Evolutionary conservation across 2,329 filamentous ascomycete species (phyloP), one percentile per base, ranked within the genome.

Genomic region (Gnomoniopsis smithogilvyi): DNA sequence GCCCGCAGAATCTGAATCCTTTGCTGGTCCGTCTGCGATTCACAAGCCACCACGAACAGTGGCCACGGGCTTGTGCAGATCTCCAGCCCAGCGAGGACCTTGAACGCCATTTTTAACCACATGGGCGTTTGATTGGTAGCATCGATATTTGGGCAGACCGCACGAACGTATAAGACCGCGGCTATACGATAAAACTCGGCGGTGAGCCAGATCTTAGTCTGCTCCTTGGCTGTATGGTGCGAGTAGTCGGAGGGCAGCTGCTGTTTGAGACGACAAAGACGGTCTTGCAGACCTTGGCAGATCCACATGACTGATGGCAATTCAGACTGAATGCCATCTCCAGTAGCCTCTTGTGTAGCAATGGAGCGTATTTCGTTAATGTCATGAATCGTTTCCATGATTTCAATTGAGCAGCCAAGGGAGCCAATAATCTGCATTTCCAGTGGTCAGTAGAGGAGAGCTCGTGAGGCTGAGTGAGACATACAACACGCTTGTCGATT

Each of bases 181-280:
- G 77, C 79, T 21, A 81, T 71, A 6, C 78, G 75, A 61, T 81
- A 82, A n/a, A 81, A 72, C 65, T 81, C 78, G 11, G 79, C 78
- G 3, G 79, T 81, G 43, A 72, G 70, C 12, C 22, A 50, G 68
- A 70, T 64, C 75, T 72, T 67, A 30, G 72, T 61, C 45, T 69
- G 66, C 26, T 63, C 59, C 41, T 33, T 53, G 26, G 46, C 38
- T 6, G 55, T 36, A 6, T 51, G 59, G 8, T 66, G 61, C n/a
- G 64, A 65, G 34, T 65, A 67, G 7, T 70, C 68, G 2, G 59
- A 56, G 17, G 69, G 67, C 17, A 73, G 62, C 34, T 62, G 64
- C 58, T 73, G 71, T 7, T 57, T 56, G 45, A 72, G 63, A 4
- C 48, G 60, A 21, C 62, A 62, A 52, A 73, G 64, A 36, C 64